A percentile compares a stretch with the other conserved stretches of the same genome.
Conservation (phyloP, 257 asterid species). For the Voacanga thouarsii region DNA sequence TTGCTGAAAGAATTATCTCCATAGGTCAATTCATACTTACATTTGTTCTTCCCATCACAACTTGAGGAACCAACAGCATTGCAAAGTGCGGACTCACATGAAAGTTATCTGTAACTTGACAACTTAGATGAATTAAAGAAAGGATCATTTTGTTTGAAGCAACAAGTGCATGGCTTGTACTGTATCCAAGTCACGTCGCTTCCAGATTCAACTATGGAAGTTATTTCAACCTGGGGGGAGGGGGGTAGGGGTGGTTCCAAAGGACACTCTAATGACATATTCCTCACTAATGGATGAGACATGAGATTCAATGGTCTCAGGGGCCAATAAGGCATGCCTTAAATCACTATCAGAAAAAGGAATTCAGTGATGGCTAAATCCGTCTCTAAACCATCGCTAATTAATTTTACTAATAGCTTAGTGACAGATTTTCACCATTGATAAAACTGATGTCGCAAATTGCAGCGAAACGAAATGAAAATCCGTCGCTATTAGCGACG, state of each 20-base stretch:
- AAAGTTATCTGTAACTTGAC: constrained; percentile 16
- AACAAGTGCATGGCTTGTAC: constrained; percentile 43
- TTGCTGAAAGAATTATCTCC: constrained; percentile 34
- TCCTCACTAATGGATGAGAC: constrained; percentile 30
- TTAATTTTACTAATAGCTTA: too few species aligned
- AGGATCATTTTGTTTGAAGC: constrained; percentile 48
- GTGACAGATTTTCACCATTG: too few species aligned
- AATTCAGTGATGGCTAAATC: too few species aligned
- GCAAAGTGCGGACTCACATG: constrained; percentile 35
- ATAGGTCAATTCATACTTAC: constrained; percentile 33
- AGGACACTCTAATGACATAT: constrained; percentile 37
- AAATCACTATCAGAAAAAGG: too few species aligned
- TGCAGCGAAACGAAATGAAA: too few species aligned
- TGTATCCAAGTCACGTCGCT: constrained; percentile 65
- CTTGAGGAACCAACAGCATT: background rate
- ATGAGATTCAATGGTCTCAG: constrained; percentile 9
- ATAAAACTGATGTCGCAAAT: too few species aligned
- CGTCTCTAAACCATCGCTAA: too few species aligned
- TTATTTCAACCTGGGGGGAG: constrained; percentile 41
- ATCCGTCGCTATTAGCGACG: too few species aligned
- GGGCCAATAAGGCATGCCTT: background rate
- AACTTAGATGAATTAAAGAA: constrained; percentile 38
- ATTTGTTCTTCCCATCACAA: constrained; percentile 20
- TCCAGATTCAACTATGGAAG: constrained; percentile 55
- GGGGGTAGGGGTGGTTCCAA: too few species aligned